A percentile compares a stretch with the other conserved stretches of the same genome.
These are phyloP conservation scores for Skeletonema menzelii DNA, from an alignment of 108 stramenopile genomes.

Conservation along the genomic window DNA sequence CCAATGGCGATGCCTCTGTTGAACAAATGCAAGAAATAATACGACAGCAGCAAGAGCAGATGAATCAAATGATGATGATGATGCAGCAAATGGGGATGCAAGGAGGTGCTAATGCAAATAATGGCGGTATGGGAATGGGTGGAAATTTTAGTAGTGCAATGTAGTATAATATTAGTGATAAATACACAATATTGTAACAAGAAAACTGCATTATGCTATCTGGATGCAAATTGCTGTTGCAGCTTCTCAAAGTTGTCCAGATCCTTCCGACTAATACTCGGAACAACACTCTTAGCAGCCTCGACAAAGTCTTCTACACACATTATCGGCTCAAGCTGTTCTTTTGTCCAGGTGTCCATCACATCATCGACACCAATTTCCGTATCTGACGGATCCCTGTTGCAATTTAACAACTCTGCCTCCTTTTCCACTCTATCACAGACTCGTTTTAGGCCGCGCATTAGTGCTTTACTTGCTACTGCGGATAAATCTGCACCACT, in stretches of 20 bases:
- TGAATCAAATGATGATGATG: slow-evolving; percentile 49
- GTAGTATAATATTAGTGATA: neutral
- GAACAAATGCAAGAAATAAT: slow-evolving; percentile 46
- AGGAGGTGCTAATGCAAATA: neutral
- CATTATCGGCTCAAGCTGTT: slow-evolving; percentile 60
- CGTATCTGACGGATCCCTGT: slow-evolving; percentile 11
- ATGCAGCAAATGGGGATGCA: slow-evolving; percentile 31
- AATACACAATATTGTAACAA: neutral
- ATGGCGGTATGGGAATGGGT: neutral
- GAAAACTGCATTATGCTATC: neutral
- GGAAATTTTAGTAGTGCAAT: neutral
- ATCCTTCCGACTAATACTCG: slow-evolving; percentile 70
- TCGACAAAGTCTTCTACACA: slow-evolving; percentile 63
- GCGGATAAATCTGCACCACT: slow-evolving; percentile 95
- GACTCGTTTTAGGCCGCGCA: slow-evolving; percentile 69
- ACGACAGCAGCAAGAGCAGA: slow-evolving; percentile 42
- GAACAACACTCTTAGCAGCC: slow-evolving; percentile 63
- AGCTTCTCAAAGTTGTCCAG: slow-evolving; percentile 67
- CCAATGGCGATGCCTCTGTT: slow-evolving; percentile 15
- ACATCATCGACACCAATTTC: slow-evolving; percentile 49
- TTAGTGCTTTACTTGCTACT: slow-evolving; percentile 84
- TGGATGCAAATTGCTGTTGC: slow-evolving; percentile 50
- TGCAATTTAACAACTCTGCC: slow-evolving; percentile 23
- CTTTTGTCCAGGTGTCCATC: slow-evolving; percentile 59
- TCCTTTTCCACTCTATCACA: slow-evolving; percentile 79